A percentile compares a stretch with the other conserved stretches of the same genome.
These are phyloP conservation scores for Epithele typhae DNA, from an alignment of 768 basidiomycete genomes.

Conservation along the genomic window DNA sequence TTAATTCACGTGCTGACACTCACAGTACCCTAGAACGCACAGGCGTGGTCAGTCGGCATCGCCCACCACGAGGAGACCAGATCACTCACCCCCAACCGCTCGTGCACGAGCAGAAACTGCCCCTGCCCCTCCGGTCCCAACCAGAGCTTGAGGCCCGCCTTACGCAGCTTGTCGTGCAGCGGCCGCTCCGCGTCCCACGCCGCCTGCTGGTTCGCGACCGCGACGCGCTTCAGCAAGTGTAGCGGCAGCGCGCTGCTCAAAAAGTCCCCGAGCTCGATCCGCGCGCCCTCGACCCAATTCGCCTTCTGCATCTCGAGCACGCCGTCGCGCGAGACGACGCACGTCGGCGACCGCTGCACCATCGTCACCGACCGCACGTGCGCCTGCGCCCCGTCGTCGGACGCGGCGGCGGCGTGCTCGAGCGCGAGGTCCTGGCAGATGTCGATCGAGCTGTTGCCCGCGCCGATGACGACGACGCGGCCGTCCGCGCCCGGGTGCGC, in stretches of 20 bases:
- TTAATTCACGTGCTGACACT: neutral
- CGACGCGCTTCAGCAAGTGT: neutral
- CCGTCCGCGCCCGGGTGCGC: constrained; percentile 50
- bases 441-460: constrained; percentile 40
- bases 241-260: constrained; percentile 31
- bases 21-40: constrained; percentile 12
- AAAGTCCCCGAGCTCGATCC: constrained; percentile 32
- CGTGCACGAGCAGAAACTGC: constrained; percentile 24
- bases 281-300: constrained; percentile 23
- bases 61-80: no score
- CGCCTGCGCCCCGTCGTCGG: no score
- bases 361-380: constrained; percentile 37
- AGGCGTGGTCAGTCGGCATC: no score
- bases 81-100: constrained; percentile 28
- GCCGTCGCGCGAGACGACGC: constrained; percentile 22
- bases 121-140: constrained; percentile 36
- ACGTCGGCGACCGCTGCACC: constrained; percentile 38
- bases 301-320: neutral
- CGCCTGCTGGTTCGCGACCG: constrained; percentile 4
- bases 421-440: constrained; percentile 34
- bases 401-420: constrained; percentile 28
- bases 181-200: constrained; percentile 24
- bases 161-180: constrained; percentile 32
- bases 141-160: constrained; percentile 34
- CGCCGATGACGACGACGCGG: constrained; percentile 63